Conservation (phyloP, 2,329 filamentous ascomycete genomes). For the Aspergillus piperis region DNA sequence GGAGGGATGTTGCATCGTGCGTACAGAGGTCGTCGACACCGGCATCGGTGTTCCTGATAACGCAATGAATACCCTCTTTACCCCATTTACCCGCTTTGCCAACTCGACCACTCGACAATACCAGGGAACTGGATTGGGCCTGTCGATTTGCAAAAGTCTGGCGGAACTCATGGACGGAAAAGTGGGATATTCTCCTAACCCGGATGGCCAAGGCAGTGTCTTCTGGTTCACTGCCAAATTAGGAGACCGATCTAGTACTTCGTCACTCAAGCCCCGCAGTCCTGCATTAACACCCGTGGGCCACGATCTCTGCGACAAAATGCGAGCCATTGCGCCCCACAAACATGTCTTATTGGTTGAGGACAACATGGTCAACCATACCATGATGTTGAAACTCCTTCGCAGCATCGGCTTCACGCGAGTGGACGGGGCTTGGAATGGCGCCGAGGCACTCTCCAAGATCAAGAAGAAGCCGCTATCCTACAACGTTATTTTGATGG, state of each 20-base stretch:
- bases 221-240: conserved; percentile 55
- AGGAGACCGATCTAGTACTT: conserved; percentile 26
- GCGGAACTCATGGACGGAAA: conserved; percentile 59
- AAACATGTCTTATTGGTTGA: conserved; percentile 48
- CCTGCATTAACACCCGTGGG: conserved; percentile 17
- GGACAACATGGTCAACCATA: conserved; percentile 48
- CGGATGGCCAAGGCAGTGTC: conserved; percentile 50
- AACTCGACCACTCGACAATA: conserved; percentile 55
- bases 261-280: no score
- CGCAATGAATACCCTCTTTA: conserved; percentile 54
- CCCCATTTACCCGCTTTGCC: conserved; percentile 59
- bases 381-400: conserved; percentile 43
- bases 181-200: conserved; percentile 52
- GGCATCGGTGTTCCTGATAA: conserved; percentile 56
- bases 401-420: conserved; percentile 44
- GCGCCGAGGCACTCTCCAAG: conserved; percentile 46
- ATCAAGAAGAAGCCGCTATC: conserved; percentile 45
- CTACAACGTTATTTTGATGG: conserved; percentile 51
- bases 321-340: conserved; percentile 41
- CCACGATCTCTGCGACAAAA: conserved; percentile 26
- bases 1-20: conserved; percentile 47
- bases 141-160: conserved; percentile 60
- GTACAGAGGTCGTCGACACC: conserved; percentile 56
- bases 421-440: conserved; percentile 47
- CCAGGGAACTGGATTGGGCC: conserved; percentile 58